A percentile compares a stretch with the other conserved stretches of the same genome.
phyloP scores from a whole-genome alignment of 2,329 filamentous ascomycete genomes.

The Aspergillus cejpii region DNA sequence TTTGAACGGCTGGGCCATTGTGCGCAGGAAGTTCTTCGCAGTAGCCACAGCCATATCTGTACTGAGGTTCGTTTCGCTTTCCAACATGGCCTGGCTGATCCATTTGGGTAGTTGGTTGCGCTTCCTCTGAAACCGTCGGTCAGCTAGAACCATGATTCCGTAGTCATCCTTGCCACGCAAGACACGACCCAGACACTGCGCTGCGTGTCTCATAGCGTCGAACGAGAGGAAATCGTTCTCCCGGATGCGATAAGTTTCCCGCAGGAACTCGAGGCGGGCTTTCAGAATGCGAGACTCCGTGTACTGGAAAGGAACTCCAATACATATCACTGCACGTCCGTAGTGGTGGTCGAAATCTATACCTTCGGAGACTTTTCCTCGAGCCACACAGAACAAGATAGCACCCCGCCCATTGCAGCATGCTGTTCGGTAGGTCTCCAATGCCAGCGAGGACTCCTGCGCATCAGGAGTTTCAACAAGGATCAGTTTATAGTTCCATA shows the following conservation, averaged over 20 bases:
- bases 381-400: conserved; percentile 86
- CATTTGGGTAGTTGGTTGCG: conserved; percentile 85
- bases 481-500: conserved; percentile 99
- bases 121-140: conserved; percentile 90
- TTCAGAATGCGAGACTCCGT: conserved; percentile 96
- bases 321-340: conserved; percentile 88
- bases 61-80: conserved; percentile 81
- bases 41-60: conserved; percentile 91
- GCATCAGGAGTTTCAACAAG: conserved; percentile 95
- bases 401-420: conserved; percentile 96
- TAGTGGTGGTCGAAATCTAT: conserved; percentile 99
- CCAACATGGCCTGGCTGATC: conserved; percentile 83
- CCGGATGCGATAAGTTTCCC: conserved; percentile 91
- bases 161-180: conserved; percentile 96
- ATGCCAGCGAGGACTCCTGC: conserved; percentile 88
- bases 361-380: conserved; percentile 94
- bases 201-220: conserved; percentile 98
- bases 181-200: conserved; percentile 91
- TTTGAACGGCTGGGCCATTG: conserved; percentile 87
- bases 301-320: conserved; percentile 97
- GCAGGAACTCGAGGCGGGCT: conserved; percentile 88
- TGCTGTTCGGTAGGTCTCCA: conserved; percentile 94
- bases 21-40: conserved; percentile 80
- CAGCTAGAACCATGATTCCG: conserved; percentile 97
- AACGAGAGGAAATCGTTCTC: conserved; percentile 98